phyloP scores from a whole-genome alignment of 1,284 basidiomycete genomes.

The Exsudoporus floridanus region DNA sequence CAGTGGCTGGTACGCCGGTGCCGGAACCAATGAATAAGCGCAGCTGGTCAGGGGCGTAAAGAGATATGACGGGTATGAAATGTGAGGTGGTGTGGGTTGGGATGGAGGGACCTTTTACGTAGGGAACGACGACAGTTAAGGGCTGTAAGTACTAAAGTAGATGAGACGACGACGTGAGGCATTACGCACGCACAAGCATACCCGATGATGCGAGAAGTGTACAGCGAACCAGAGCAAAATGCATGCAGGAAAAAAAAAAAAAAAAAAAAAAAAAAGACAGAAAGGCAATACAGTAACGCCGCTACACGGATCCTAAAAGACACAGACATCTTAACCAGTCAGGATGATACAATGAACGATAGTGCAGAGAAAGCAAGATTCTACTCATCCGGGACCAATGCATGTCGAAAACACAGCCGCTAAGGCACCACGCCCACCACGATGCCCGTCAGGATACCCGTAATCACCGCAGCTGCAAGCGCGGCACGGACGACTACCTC shows the following conservation, averaged over 20 bases:
- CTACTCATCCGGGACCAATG: not conserved
- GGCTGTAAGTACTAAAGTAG: not conserved
- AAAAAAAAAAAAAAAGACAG: no score
- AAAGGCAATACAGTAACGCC: not conserved
- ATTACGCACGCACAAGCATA: not conserved
- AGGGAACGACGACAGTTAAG: not conserved
- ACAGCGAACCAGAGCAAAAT: not conserved
- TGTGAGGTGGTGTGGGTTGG: not conserved
- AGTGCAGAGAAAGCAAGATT: not conserved
- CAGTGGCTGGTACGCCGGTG: no score
- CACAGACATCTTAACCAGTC: not conserved
- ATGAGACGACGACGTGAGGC: not conserved
- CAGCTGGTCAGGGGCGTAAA: not conserved
- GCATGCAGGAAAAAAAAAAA: no score
- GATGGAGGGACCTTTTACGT: not conserved
- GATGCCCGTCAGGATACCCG: slow-evolving; percentile 17
- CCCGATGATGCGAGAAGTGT: not conserved
- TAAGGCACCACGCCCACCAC: slow-evolving; percentile 26
- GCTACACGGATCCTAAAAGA: not conserved
- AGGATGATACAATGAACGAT: not conserved
- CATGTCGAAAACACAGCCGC: not conserved
- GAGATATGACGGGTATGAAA: not conserved
- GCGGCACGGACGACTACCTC: slow-evolving; percentile 56
- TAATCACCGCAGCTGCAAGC: slow-evolving; percentile 31
- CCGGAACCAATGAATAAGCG: not conserved